These are phyloP conservation scores for Fusarium miscanthi DNA, from an alignment of 2,329 filamentous ascomycete genomes.

Conservation along the genomic window DNA sequence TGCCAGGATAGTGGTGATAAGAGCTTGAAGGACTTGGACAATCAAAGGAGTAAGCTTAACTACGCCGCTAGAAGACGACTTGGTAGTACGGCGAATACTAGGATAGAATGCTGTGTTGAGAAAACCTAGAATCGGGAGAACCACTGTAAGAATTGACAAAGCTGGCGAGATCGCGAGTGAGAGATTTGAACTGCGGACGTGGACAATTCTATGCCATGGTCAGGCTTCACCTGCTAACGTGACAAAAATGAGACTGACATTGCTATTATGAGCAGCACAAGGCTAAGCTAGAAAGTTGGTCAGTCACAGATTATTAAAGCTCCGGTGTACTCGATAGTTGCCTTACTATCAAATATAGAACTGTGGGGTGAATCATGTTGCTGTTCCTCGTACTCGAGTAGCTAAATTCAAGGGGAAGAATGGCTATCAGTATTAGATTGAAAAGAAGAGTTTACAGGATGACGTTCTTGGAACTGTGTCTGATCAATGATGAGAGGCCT, in stretches of 20 bases:
- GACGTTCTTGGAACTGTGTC: not conserved
- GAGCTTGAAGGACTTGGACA: slow-evolving; percentile 56
- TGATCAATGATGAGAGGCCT: slow-evolving; percentile 2
- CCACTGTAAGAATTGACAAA: slow-evolving; percentile 52
- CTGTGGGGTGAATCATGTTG: slow-evolving; percentile 45
- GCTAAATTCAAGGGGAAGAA: rapidly evolving
- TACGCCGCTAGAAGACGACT: slow-evolving; percentile 34
- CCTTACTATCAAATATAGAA: slow-evolving; percentile 49
- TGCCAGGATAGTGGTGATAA: slow-evolving; percentile 57
- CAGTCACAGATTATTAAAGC: not conserved
- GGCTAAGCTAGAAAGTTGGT: slow-evolving; percentile 39
- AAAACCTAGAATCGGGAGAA: slow-evolving; percentile 55
- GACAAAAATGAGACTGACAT: slow-evolving; percentile 39
- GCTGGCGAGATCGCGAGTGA: slow-evolving; percentile 54
- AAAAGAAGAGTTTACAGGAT: no score
- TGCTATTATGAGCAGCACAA: slow-evolving; percentile 48
- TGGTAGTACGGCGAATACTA: slow-evolving; percentile 44
- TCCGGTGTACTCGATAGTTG: no score
- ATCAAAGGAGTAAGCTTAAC: slow-evolving; percentile 47
- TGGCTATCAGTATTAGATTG: not conserved
- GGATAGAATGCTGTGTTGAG: slow-evolving; percentile 53
- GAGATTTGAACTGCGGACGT: slow-evolving; percentile 53
- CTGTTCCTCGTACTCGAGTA: no score
- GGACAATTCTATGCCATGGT: slow-evolving; percentile 50
- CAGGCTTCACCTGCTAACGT: not conserved